Evolutionary conservation across 176 grass and related monocot species (phyloP).

Genomic region (Pontederia paniculata): DNA sequence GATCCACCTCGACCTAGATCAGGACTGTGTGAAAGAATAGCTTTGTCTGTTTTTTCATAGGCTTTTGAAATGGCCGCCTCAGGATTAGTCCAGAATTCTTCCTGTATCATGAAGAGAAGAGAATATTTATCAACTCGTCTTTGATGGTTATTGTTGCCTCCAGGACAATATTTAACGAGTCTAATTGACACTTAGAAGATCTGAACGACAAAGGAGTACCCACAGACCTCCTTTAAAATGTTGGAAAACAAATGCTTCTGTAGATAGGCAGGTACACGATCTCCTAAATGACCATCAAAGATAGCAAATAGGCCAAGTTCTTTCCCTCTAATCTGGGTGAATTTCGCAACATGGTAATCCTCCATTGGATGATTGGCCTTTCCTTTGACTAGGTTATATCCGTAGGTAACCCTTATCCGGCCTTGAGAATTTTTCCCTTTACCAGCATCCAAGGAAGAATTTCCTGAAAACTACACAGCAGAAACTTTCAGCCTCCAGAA

Average conservation of each 20-base stretch:
- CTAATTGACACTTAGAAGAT: background rate
- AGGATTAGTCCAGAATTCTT: conserved; percentile 80
- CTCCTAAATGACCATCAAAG: conserved; percentile 40
- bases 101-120: conserved; percentile 21
- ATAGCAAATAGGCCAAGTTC: conserved; percentile 38
- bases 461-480: conserved; percentile 17
- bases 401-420: conserved; percentile 24
- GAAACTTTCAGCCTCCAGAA: conserved; percentile 10
- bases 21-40: conserved; percentile 62
- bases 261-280: conserved; percentile 37
- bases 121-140: background rate
- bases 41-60: conserved; percentile 78
- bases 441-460: conserved; percentile 13
- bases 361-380: conserved; percentile 43
- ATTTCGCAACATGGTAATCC: conserved; percentile 37
- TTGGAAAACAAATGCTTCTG: conserved; percentile 38
- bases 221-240: conserved; percentile 33
- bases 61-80: conserved; percentile 59
- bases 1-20: conserved; percentile 60
- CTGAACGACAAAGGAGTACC: background rate
- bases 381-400: conserved; percentile 39
- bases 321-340: conserved; percentile 19
- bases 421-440: conserved; percentile 21
- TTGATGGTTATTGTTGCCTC: background rate
- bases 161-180: conserved; percentile 1